Conservation (phyloP, 768 basidiomycete genomes). For the Mrakia gelida region DNA sequence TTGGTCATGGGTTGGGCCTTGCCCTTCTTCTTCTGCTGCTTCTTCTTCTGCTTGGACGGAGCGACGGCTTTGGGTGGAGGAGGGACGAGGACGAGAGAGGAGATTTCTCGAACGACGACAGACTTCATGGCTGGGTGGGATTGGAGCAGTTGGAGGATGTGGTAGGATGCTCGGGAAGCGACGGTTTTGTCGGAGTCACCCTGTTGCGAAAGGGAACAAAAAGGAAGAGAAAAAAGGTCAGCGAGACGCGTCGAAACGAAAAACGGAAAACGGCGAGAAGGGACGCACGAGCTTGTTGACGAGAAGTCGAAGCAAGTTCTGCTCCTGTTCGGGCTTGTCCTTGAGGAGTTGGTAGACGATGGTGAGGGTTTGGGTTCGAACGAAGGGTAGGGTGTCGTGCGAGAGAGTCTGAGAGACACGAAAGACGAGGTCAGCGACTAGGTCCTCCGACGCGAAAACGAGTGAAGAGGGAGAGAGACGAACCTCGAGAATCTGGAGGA, state of each 20-base stretch:
- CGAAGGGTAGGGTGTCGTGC: constrained; percentile 78
- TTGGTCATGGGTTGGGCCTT: constrained; percentile 32
- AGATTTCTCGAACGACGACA: constrained; percentile 81
- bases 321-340: constrained; percentile 94
- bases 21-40: constrained; percentile 39
- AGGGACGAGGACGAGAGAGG: constrained; percentile 69
- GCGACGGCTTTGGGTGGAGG: constrained; percentile 43
- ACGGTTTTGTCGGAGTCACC: constrained; percentile 84
- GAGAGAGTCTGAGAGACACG: constrained; percentile 61
- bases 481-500: constrained; percentile 87
- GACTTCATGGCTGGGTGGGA: constrained; percentile 87
- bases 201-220: constrained; percentile 48
- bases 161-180: constrained; percentile 83
- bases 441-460: not conserved
- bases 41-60: constrained; percentile 42
- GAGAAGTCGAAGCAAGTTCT: constrained; percentile 84
- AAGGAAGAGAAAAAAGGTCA: not conserved
- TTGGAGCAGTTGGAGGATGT: constrained; percentile 83
- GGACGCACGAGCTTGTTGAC: constrained; percentile 82
- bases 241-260: not conserved
- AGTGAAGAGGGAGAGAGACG: constrained; percentile 32
- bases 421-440: not conserved
- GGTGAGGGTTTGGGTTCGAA: constrained; percentile 75
- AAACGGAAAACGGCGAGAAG: not conserved
- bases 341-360: constrained; percentile 74